These are phyloP conservation scores for Phytophthora tubulina DNA, from an alignment of 352 stramenopile species.

Conservation along the genomic window DNA sequence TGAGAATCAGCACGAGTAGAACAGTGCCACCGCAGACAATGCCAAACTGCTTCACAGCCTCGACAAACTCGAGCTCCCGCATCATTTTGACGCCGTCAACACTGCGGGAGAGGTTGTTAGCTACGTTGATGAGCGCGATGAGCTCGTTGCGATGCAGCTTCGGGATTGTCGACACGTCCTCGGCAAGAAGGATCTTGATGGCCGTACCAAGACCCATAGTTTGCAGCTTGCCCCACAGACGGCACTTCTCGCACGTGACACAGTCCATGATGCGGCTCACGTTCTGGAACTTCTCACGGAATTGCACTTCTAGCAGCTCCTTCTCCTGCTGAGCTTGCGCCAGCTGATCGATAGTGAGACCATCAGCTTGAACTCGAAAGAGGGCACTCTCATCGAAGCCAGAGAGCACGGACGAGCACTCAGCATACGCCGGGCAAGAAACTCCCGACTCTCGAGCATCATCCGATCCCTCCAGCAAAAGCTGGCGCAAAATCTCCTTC, in stretches of 20 bases:
- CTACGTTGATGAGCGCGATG: constrained; percentile 98
- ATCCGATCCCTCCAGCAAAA: constrained; percentile 74
- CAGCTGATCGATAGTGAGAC: constrained; percentile 68
- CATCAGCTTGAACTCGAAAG: constrained; percentile 78
- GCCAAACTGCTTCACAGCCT: constrained; percentile 69
- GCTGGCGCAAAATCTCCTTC: constrained; percentile 68
- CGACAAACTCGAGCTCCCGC: constrained; percentile 76
- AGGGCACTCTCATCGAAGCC: constrained; percentile 91
- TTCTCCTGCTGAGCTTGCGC: constrained; percentile 70
- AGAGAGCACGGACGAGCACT: constrained; percentile 72
- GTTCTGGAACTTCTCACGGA: constrained; percentile 97
- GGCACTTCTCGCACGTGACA: constrained; percentile 99
- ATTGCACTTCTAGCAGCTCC: constrained; percentile 71
- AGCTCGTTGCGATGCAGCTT: constrained; percentile 96
- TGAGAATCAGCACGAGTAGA: constrained; percentile 54
- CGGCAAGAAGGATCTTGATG: constrained; percentile 97
- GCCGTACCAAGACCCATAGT: constrained; percentile 97
- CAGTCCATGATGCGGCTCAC: constrained; percentile 98
- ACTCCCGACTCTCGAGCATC: constrained; percentile 38
- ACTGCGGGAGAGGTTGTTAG: constrained; percentile 85
- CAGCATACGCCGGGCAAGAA: constrained; percentile 62
- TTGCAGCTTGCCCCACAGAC: constrained; percentile 98
- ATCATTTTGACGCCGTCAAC: constrained; percentile 86
- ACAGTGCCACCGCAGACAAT: constrained; percentile 57
- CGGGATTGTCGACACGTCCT: constrained; percentile 80